A percentile compares a stretch with the other conserved stretches of the same genome.
phyloP scores from a whole-genome alignment of 805 yeast genomes.

The Tanozyma kutaoensis region DNA sequence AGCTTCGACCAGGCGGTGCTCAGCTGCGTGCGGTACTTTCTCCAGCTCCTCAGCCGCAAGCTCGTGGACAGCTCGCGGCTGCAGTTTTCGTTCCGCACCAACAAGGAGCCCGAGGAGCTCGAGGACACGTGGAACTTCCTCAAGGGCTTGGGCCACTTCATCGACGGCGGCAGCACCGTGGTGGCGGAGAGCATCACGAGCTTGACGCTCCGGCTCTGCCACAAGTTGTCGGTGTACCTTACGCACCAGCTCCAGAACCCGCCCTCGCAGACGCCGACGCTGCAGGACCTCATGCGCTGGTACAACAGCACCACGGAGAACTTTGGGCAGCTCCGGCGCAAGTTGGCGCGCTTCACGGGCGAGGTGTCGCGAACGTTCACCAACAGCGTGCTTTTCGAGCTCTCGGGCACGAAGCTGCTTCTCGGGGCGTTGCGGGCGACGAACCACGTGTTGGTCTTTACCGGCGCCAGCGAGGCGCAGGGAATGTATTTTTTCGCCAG shows the following conservation, averaged over 20 bases:
- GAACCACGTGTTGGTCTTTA: constrained; percentile 66
- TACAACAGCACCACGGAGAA: constrained; percentile 53
- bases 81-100: constrained; percentile 56
- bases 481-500: constrained; percentile 80
- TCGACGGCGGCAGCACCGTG: constrained; percentile 71
- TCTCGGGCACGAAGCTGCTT: constrained; percentile 29
- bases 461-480: constrained; percentile 55
- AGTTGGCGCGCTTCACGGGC: constrained; percentile 64
- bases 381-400: constrained; percentile 52
- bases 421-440: constrained; percentile 47
- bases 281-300: constrained; percentile 40
- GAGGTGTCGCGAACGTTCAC: constrained; percentile 57
- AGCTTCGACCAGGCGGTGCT: constrained; percentile 54
- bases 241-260: constrained; percentile 53
- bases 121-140: constrained; percentile 73
- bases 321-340: constrained; percentile 66
- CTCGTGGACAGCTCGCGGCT: constrained; percentile 62
- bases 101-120: constrained; percentile 83
- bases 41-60: constrained; percentile 62
- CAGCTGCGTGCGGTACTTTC: constrained; percentile 60
- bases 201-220: constrained; percentile 53
- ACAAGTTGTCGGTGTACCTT: constrained; percentile 56
- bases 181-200: constrained; percentile 66
- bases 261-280: constrained; percentile 29
- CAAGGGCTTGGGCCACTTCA: constrained; percentile 60